phyloP scores from a whole-genome alignment of 1,284 basidiomycete genomes.

The Cystobasidiaceae sp. region DNA sequence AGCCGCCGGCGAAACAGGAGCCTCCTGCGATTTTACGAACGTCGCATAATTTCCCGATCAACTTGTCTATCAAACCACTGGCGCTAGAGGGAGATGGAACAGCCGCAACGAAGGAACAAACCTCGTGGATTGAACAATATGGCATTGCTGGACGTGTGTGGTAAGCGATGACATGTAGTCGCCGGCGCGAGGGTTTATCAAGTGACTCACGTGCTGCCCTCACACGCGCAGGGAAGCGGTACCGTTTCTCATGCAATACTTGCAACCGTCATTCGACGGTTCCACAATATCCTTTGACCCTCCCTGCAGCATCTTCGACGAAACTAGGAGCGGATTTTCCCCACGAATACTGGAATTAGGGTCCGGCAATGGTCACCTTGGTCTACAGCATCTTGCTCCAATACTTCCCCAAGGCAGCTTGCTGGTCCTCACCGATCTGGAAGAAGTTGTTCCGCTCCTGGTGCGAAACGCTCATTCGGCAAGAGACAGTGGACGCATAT shows the following conservation, averaged over 20 bases:
- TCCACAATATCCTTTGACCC: constrained; percentile 1
- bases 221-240: constrained; percentile 15
- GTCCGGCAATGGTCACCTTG: constrained; percentile 23
- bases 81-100: not conserved
- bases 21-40: not conserved
- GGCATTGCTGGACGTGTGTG: constrained; percentile 26
- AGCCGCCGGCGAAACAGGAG: too few species aligned
- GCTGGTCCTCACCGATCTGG: constrained; percentile 15
- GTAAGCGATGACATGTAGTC: not conserved
- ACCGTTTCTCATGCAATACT: constrained; percentile 19
- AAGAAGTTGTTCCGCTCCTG: constrained; percentile 21
- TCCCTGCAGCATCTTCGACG: constrained; percentile 16
- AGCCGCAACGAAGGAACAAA: not conserved
- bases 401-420: not conserved
- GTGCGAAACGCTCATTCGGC: not conserved
- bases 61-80: constrained; percentile 6
- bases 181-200: too few species aligned
- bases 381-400: constrained; percentile 8
- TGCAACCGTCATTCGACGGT: not conserved
- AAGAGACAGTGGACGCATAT: not conserved
- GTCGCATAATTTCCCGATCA: constrained; percentile 18
- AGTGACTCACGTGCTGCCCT: not conserved
- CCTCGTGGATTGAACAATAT: constrained; percentile 17
- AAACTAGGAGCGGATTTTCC: not conserved
- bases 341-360: constrained; percentile 22